These are phyloP conservation scores for Lanmaoa pseudosensibilis DNA, from an alignment of 768 basidiomycete species.

Conservation along the genomic window DNA sequence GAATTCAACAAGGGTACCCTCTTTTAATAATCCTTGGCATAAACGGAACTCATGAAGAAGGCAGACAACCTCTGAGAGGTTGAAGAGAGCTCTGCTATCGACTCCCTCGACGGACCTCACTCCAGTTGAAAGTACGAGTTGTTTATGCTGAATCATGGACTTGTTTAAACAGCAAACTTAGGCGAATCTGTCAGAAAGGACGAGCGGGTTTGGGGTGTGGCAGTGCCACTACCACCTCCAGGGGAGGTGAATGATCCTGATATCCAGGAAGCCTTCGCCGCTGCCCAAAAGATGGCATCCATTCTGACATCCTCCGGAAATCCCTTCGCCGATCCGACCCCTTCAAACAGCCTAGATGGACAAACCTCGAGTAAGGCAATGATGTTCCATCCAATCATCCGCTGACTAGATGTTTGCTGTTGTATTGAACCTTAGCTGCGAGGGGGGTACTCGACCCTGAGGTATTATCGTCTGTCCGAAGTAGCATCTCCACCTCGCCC, in stretches of 20 bases:
- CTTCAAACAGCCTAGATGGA: background rate
- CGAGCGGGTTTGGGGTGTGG: background rate
- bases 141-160: background rate
- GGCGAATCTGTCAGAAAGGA: background rate
- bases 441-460: background rate
- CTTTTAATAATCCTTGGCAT: too few species aligned
- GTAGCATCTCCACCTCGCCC: background rate
- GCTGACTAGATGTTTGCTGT: background rate
- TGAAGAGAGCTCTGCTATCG: conserved; percentile 1
- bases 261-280: background rate
- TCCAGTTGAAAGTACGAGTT: background rate
- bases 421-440: background rate
- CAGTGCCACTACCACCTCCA: too few species aligned
- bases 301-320: background rate
- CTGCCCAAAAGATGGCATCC: background rate
- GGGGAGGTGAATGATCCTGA: background rate
- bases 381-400: background rate
- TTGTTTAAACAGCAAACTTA: background rate
- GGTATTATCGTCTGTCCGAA: background rate
- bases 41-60: background rate
- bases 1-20: background rate
- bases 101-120: background rate
- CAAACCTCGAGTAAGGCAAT: background rate
- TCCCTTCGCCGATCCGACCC: background rate
- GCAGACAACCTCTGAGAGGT: conserved; percentile 3